A percentile compares a stretch with the other conserved stretches of the same genome.
Conservation (phyloP, 768 basidiomycete species). For the Mycena rebaudengoi region DNA sequence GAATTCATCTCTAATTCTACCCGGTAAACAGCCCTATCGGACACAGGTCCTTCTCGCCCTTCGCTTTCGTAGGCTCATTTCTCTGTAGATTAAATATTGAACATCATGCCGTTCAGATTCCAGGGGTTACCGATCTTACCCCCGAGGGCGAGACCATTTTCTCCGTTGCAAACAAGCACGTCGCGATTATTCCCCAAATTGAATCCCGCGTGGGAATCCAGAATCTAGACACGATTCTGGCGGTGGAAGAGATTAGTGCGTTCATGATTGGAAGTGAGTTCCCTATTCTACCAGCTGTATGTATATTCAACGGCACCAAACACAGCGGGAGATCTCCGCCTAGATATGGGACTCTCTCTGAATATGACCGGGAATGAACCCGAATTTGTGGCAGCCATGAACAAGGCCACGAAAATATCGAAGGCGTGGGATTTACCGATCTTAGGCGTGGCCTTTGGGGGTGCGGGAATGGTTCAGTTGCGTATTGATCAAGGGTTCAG, state of each 20-base stretch:
- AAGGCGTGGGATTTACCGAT: neutral
- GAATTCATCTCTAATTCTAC: neutral
- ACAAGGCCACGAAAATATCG: neutral
- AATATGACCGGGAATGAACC: slow-evolving; percentile 12
- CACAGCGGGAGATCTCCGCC: slow-evolving; percentile 16
- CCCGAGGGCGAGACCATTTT: slow-evolving; percentile 16
- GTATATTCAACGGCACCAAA: neutral
- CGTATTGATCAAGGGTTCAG: slow-evolving; percentile 19
- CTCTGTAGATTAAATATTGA: neutral
- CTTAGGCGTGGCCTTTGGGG: slow-evolving; percentile 1
- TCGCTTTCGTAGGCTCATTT: slow-evolving; percentile 1
- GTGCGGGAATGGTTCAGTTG: slow-evolving; percentile 9
- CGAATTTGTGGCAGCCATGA: slow-evolving; percentile 14
- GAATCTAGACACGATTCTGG: slow-evolving; percentile 67
- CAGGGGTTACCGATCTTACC: slow-evolving; percentile 12
- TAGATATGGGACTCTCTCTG: slow-evolving; percentile 17
- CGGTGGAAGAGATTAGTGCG: slow-evolving; percentile 5
- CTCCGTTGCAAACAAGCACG: slow-evolving; percentile 18
- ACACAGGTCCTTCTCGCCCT: slow-evolving; percentile 19
- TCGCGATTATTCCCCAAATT: slow-evolving; percentile 23
- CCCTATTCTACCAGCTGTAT: neutral
- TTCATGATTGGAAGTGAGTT: slow-evolving; percentile 24
- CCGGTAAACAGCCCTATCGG: slow-evolving; percentile 13
- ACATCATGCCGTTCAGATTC: neutral
- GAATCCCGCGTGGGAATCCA: slow-evolving; percentile 62